Percentiles rank a stretch among this genome's conserved stretches.
phyloP scores from a whole-genome alignment of 768 basidiomycete species.

The Hericium erinaceus region DNA sequence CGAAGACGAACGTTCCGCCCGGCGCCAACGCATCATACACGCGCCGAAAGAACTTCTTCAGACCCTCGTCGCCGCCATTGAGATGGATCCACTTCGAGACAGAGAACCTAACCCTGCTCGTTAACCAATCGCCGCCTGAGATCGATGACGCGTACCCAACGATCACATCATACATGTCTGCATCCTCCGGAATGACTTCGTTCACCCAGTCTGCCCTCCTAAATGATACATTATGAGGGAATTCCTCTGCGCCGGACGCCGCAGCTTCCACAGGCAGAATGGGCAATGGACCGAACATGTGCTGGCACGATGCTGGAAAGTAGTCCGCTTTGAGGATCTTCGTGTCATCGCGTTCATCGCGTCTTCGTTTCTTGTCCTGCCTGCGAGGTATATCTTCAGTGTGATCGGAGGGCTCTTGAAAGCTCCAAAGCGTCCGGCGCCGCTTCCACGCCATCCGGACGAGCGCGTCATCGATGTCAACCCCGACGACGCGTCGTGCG shows the following conservation, averaged over 20 bases:
- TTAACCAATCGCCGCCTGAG: neutral
- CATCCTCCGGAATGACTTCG: slow-evolving; percentile 44
- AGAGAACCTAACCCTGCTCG: slow-evolving; percentile 48
- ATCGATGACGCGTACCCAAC: slow-evolving; percentile 48
- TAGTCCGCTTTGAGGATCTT: slow-evolving; percentile 29
- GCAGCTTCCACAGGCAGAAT: slow-evolving; percentile 36
- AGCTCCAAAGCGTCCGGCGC: slow-evolving; percentile 61
- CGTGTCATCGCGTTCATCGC: neutral
- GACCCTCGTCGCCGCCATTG: slow-evolving; percentile 64
- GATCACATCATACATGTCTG: slow-evolving; percentile 63
- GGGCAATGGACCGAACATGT: slow-evolving; percentile 67
- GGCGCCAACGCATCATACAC: slow-evolving; percentile 46
- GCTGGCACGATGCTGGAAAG: slow-evolving; percentile 72
- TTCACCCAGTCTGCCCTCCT: slow-evolving; percentile 67
- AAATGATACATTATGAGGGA: slow-evolving; percentile 77
- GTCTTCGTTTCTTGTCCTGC: slow-evolving; percentile 14
- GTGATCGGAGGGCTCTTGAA: slow-evolving; percentile 35
- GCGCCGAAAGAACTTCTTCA: slow-evolving; percentile 59
- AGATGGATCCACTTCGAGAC: slow-evolving; percentile 91
- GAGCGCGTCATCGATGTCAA: slow-evolving; percentile 76
- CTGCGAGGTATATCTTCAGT: neutral
- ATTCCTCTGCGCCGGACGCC: slow-evolving; percentile 28
- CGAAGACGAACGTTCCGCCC: slow-evolving; percentile 65
- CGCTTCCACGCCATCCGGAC: slow-evolving; percentile 71
- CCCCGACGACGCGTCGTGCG: slow-evolving; percentile 63